These are phyloP conservation scores for Salinomyces thailandicus DNA, from an alignment of 2,329 filamentous ascomycete genomes.

Conservation along the genomic window DNA sequence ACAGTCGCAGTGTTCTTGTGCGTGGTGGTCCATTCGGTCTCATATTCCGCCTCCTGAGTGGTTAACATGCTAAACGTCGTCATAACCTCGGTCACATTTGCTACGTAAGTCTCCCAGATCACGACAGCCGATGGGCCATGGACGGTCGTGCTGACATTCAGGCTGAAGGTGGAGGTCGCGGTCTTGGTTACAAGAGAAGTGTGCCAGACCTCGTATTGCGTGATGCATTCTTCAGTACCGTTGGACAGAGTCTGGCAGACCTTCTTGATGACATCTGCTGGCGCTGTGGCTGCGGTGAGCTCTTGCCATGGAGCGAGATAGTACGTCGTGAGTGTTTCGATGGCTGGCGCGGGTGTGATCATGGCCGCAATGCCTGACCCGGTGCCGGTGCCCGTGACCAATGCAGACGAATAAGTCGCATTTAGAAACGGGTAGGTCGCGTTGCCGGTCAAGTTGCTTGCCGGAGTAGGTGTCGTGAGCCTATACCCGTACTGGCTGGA, in stretches of 20 bases:
- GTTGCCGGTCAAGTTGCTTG: slow-evolving; percentile 11
- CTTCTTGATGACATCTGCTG: slow-evolving; percentile 32
- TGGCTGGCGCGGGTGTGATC: slow-evolving; percentile 30
- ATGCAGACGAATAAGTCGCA: background rate
- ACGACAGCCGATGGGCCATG: slow-evolving; percentile 25
- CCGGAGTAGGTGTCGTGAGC: slow-evolving; percentile 29
- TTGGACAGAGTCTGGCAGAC: slow-evolving; percentile 30
- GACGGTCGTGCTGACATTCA: slow-evolving; percentile 33
- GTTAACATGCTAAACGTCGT: slow-evolving; percentile 32
- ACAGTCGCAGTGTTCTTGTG: slow-evolving; percentile 8
- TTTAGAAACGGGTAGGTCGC: slow-evolving; percentile 3
- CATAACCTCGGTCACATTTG: slow-evolving; percentile 29
- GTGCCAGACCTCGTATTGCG: slow-evolving; percentile 34
- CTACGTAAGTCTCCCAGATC: slow-evolving; percentile 29
- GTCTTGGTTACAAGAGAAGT: slow-evolving; percentile 30
- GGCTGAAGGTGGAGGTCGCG: slow-evolving; percentile 24
- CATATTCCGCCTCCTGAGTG: slow-evolving; percentile 28
- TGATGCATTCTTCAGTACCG: slow-evolving; percentile 30
- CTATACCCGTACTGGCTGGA: slow-evolving; percentile 35
- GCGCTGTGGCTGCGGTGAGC: slow-evolving; percentile 29
- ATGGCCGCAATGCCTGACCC: slow-evolving; percentile 6
- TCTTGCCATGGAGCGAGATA: slow-evolving; percentile 36
- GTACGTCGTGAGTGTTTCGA: slow-evolving; percentile 33
- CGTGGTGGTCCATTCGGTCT: slow-evolving; percentile 27
- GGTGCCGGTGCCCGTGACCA: slow-evolving; percentile 1